Base-by-base conservation (phyloP, 441 rosid genomes). In the Gossypium gossypioides region DNA sequence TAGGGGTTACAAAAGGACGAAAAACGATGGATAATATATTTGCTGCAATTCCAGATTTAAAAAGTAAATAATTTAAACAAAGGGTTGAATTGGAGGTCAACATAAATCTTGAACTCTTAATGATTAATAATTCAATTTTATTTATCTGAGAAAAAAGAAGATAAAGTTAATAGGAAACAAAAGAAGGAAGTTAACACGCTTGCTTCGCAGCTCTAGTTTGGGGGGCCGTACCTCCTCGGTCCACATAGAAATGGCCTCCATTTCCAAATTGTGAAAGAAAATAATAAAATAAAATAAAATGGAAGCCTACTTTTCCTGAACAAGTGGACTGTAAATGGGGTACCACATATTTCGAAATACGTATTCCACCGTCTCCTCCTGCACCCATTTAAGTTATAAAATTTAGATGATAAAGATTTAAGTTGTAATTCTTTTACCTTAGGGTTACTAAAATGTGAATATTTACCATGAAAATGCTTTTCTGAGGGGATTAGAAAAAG, bases 261-360 rank as follows among this genome's bases (percentile, higher is more conserved):
- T 12, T 12, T 37, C 21, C n/a, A 12, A 18, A 59, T 50, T 21
- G 19, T 21, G 21, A 9, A 6, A 34, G 42, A 34, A 34, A 34
- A 6, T 7, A 54, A 19, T 32, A 19, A 4, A 37, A 40, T 29
- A 18, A 62, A 4, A 58, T 34, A 24, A 54, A 4, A 0, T 13
- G 12, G 8, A 42, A 24, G 71, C 63, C 70, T 76, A 91, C 76
- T 94, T 90, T 85, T 94, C 97, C 25, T 90, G 99, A 80, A 94
- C 97, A 4, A 94, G 94, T 52, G 99, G 97, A 72, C 88, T 89
- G 82, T 94, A 94, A 76, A 90, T 18, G 42, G 99, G 99, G 85
- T 75, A 92, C 99, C 99, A 94, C 97, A 94, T 94, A 77, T 80
- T 84, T 40, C 78, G 75, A 3, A 74, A 84, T 6, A 94, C 81